These are phyloP conservation scores for Podospora didyma DNA, from an alignment of 495 filamentous ascomycete species.

Conservation along the genomic window DNA sequence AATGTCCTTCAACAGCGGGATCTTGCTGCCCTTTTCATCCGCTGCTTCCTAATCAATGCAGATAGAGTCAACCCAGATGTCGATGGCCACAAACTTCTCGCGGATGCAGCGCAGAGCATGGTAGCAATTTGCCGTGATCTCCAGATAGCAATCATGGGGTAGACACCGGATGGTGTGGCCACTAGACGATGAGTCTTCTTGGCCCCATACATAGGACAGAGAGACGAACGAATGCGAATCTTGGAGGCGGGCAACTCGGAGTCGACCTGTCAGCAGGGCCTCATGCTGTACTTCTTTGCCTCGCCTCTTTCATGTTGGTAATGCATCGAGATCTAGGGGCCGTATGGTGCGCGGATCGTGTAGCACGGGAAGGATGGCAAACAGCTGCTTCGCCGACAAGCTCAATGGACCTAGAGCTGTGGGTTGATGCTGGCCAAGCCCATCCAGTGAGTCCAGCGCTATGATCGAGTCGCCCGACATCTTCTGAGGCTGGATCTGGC, in stretches of 20 bases:
- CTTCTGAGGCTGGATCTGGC: too few relatives aligned
- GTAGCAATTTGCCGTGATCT: constrained; percentile 8
- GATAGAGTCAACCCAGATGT: constrained; percentile 34
- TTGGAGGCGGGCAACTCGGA: constrained; percentile 1
- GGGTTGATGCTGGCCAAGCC: too few relatives aligned
- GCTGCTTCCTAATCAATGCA: constrained; percentile 40
- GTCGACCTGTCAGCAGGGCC: background rate
- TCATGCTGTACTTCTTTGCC: too few relatives aligned
- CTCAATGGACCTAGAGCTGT: too few relatives aligned
- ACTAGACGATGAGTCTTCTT: background rate
- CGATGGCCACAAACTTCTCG: background rate
- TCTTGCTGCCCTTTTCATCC: too few relatives aligned
- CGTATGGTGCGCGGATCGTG: too few relatives aligned
- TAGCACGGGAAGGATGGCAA: too few relatives aligned
- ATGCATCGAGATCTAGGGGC: too few relatives aligned
- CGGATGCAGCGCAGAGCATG: constrained; percentile 1
- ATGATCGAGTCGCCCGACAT: too few relatives aligned
- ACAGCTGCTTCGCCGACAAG: too few relatives aligned
- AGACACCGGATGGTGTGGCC: background rate
- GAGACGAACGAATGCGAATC: background rate
- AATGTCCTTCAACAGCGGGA: constrained; percentile 34
- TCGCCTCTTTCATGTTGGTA: too few relatives aligned
- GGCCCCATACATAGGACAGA: constrained; percentile 13
- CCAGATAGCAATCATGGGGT: background rate
- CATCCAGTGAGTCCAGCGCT: too few relatives aligned